A percentile compares a stretch with the other conserved stretches of the same genome.
Conservation (phyloP, 371 early-diverging fungal genomes). For the Lichtheimia ornata region DNA sequence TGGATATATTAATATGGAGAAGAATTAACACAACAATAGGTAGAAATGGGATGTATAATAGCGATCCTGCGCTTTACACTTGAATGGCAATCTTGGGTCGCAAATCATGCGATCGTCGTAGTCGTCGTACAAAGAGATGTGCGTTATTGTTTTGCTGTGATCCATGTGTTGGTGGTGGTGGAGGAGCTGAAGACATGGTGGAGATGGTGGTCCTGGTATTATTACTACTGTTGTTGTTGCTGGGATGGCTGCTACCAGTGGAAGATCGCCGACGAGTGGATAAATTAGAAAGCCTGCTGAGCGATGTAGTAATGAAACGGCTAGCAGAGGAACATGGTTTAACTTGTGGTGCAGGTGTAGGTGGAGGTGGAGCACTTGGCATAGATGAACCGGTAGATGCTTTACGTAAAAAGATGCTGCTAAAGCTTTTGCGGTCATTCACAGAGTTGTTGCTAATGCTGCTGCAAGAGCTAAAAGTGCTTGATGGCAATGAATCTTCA, state of each 20-base stretch:
- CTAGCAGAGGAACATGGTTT: slow-evolving; percentile 13
- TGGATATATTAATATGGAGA: too few species aligned
- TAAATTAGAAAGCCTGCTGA: slow-evolving; percentile 10
- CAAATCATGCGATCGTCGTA: background rate
- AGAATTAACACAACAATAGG: too few species aligned
- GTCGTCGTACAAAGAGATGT: background rate
- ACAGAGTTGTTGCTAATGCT: background rate
- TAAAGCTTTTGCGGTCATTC: slow-evolving; percentile 1
- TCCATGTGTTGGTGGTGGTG: background rate
- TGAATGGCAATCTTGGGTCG: too few species aligned
- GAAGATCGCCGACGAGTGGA: background rate
- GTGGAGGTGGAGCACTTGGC: background rate
- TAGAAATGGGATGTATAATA: too few species aligned
- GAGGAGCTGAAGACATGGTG: background rate
- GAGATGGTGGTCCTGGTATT: background rate
- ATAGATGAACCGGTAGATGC: slow-evolving; percentile 3
- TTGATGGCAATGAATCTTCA: background rate
- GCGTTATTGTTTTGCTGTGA: too few species aligned
- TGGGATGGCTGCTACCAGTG: too few species aligned
- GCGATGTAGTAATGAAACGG: slow-evolving; percentile 13
- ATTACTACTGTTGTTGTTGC: too few species aligned
- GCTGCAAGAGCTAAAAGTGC: background rate
- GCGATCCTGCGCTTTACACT: too few species aligned
- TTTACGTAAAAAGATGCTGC: slow-evolving; percentile 11
- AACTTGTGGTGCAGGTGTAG: background rate